Evolutionary conservation across 129 eudicot genomes (phyloP).

Genomic region (Mikania micrantha): DNA sequence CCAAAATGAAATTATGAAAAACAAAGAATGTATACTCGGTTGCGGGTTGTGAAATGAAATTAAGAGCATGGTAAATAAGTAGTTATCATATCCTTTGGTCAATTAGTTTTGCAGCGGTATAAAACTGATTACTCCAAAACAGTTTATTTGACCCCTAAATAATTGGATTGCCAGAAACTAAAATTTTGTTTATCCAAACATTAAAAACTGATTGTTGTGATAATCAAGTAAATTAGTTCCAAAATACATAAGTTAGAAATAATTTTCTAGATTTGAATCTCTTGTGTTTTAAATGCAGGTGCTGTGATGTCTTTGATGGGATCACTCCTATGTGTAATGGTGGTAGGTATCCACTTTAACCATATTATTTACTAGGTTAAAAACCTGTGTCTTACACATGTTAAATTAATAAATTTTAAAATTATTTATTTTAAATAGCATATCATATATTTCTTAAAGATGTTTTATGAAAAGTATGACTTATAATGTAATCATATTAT

Average conservation of each 20-base stretch:
- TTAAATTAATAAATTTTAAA: no score
- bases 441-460: no score
- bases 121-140: neutral
- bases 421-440: no score
- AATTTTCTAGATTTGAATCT: neutral
- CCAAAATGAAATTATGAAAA: neutral
- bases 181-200: neutral
- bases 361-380: neutral
- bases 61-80: neutral
- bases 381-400: no score
- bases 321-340: constrained; percentile 54
- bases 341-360: constrained; percentile 38
- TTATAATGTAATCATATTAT: no score
- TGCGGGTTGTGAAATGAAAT: neutral
- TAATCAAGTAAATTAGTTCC: neutral
- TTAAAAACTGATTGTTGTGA: neutral
- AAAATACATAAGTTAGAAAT: neutral
- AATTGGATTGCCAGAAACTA: neutral
- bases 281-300: constrained; percentile 37
- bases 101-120: neutral
- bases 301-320: constrained; percentile 68
- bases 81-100: neutral
- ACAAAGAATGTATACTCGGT: no score
- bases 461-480: no score
- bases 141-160: neutral